These are phyloP conservation scores for Malassezia psittaci DNA, from an alignment of 1,284 basidiomycete species.

Conservation along the genomic window DNA sequence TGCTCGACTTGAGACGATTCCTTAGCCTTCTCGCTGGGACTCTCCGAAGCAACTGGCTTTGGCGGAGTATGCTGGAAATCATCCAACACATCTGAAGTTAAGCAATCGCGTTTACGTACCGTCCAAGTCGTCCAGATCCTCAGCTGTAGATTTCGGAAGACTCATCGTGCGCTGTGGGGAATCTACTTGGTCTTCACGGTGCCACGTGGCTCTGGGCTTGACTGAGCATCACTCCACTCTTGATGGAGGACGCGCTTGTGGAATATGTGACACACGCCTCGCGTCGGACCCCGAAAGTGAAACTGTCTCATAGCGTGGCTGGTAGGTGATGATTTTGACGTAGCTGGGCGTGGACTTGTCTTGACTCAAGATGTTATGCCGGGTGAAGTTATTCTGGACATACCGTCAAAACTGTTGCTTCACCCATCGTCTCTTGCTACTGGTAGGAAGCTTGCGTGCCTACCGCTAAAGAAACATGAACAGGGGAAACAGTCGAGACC, in stretches of 20 bases:
- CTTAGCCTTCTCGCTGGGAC: conserved; percentile 40
- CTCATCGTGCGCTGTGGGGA: conserved; percentile 3
- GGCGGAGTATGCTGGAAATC: conserved; percentile 38
- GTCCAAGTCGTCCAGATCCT: conserved; percentile 44
- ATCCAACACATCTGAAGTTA: conserved; percentile 55
- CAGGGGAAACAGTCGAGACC: not conserved
- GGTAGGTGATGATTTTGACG: not conserved
- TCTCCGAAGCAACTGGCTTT: conserved; percentile 3
- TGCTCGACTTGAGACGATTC: conserved; percentile 22
- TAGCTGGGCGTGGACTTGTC: conserved; percentile 16
- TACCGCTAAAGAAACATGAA: not conserved
- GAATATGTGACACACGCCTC: conserved; percentile 4
- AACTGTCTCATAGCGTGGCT: conserved; percentile 6
- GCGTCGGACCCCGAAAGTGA: not conserved
- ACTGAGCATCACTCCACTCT: not conserved
- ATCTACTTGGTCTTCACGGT: not conserved
- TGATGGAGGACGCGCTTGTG: conserved; percentile 5
- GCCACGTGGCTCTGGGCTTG: not conserved
- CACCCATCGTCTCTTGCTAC: conserved; percentile 2
- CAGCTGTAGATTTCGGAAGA: conserved; percentile 21
- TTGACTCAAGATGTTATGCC: not conserved
- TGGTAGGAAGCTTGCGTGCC: not conserved
- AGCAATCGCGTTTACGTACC: conserved; percentile 18
- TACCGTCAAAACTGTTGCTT: conserved; percentile 1
- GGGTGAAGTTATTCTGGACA: not conserved